Conservation (phyloP, 768 basidiomycete species). For the Mycena olivaceomarginata region DNA sequence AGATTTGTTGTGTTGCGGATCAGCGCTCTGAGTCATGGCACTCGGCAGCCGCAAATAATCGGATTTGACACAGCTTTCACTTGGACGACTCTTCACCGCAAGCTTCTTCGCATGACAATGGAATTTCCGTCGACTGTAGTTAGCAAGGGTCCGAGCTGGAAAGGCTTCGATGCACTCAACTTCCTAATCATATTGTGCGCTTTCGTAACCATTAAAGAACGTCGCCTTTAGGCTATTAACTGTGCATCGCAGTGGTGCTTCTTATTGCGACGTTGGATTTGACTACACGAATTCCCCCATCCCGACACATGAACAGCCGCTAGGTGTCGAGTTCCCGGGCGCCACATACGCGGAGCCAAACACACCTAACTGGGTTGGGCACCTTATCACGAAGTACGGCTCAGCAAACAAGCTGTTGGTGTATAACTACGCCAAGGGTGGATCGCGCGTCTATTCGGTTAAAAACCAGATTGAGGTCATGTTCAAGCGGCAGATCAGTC, state of each 20-base stretch:
- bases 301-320: slow-evolving; percentile 14
- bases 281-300: neutral
- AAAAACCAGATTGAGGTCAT: slow-evolving; percentile 52
- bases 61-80: too few species aligned
- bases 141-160: slow-evolving; percentile 23
- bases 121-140: slow-evolving; percentile 33
- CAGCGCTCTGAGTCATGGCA: too few species aligned
- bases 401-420: slow-evolving; percentile 55
- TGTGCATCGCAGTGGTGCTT: slow-evolving; percentile 19
- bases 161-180: slow-evolving; percentile 29
- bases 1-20: neutral
- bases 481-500: slow-evolving; percentile 54
- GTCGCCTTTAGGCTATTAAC: neutral
- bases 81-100: too few species aligned
- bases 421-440: slow-evolving; percentile 66
- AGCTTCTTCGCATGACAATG: slow-evolving; percentile 2
- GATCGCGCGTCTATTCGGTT: slow-evolving; percentile 56
- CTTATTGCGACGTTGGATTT: slow-evolving; percentile 34
- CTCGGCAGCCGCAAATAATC: too few species aligned
- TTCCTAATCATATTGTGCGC: slow-evolving; percentile 37
- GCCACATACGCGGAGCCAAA: slow-evolving; percentile 24
- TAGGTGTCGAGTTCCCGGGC: slow-evolving; percentile 31
- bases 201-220: neutral
- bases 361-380: slow-evolving; percentile 32
- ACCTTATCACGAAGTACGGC: slow-evolving; percentile 39